Base-by-base conservation (phyloP, 352 stramenopile genomes). In the Halophytophthora batemanensis region DNA sequence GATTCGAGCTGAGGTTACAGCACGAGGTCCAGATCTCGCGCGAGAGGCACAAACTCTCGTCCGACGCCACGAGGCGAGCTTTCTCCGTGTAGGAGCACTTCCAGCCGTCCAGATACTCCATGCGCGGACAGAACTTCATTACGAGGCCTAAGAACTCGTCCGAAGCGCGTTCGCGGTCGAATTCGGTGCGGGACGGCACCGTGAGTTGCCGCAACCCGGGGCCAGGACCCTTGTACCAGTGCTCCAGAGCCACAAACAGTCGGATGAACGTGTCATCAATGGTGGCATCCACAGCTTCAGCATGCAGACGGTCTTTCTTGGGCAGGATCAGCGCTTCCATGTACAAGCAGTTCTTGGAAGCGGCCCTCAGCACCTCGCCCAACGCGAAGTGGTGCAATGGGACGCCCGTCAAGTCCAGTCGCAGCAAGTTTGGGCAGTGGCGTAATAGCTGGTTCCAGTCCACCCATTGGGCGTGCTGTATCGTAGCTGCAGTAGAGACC, bases 71-170 rank as follows among this genome's bases (percentile, higher is more conserved):
- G 10, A 80, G 38, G 41, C 66, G 56, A 22, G 47, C 51, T 46
- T 42, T 54, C 43, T 84, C 71, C 17, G 49, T 48, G 57, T 85
- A 84, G 37, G 72, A 74, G 15, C 60, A 60, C 41, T 86, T 87
- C 74, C 74, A 88, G 21, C 77, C 72, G 53, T 87, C 74, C 41
- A 87, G 54, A 29, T 77, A 83, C 64, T 88, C 74, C 38, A 88
- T 54, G 1, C 54, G 37, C 2, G 77, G 77, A 44, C 77, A 88
- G 22, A 72, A 64, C 8, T 23, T 48, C 14, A 51, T 33, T 19
- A 82, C 59, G 0, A 36, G 45, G 3, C 40, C 36, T 10, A 82
- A 42, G 35, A 73, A 77, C 36, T 73, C 61, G 22, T 66, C 70
- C 6, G 66, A 76, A 13, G 59, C 61, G 42, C 46, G n/a, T 35